Percentiles rank a stretch among this genome's conserved stretches.
Conservation (phyloP, 192 early-diverging fungal species). For the Linnemannia exigua region DNA sequence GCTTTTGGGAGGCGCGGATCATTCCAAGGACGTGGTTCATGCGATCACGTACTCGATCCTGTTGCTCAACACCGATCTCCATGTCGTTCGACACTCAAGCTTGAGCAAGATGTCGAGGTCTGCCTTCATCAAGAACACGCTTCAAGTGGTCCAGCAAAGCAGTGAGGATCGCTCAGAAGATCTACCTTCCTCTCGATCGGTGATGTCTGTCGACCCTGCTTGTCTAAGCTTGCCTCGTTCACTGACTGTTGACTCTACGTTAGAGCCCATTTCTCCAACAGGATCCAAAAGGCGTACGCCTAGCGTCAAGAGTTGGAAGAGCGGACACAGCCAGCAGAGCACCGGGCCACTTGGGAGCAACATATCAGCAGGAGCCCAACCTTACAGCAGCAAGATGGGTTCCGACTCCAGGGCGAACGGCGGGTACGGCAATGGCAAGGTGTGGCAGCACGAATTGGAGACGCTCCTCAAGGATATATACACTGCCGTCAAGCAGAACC, state of each 20-base stretch:
- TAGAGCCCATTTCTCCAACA: neutral
- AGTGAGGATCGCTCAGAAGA: slow-evolving; percentile 33
- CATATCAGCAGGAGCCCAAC: neutral
- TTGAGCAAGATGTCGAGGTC: slow-evolving; percentile 82
- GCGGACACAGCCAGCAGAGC: slow-evolving; percentile 46
- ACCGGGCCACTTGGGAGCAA: neutral
- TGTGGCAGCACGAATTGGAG: slow-evolving; percentile 72
- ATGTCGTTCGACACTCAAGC: slow-evolving; percentile 81
- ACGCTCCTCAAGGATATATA: slow-evolving; percentile 72
- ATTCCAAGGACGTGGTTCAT: slow-evolving; percentile 82
- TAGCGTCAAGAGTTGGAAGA: slow-evolving; percentile 61
- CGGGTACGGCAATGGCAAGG: slow-evolving; percentile 43
- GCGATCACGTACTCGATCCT: slow-evolving; percentile 89
- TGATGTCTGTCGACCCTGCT: neutral
- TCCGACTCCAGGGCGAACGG: slow-evolving; percentile 35
- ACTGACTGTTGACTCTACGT: slow-evolving; percentile 9
- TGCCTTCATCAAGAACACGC: slow-evolving; percentile 81
- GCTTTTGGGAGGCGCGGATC: slow-evolving; percentile 56
- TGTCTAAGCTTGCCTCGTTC: slow-evolving; percentile 23
- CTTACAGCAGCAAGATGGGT: slow-evolving; percentile 29
- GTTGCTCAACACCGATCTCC: slow-evolving; percentile 94
- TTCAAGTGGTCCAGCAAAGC: slow-evolving; percentile 55
- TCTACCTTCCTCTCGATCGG: neutral
- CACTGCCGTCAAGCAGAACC: slow-evolving; percentile 69
- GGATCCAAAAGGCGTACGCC: slow-evolving; percentile 29